Percentiles rank a stretch among this genome's conserved stretches.
Evolutionary conservation across 2,329 filamentous ascomycete genomes (phyloP).

Genomic region (Talaromyces verruculosus): DNA sequence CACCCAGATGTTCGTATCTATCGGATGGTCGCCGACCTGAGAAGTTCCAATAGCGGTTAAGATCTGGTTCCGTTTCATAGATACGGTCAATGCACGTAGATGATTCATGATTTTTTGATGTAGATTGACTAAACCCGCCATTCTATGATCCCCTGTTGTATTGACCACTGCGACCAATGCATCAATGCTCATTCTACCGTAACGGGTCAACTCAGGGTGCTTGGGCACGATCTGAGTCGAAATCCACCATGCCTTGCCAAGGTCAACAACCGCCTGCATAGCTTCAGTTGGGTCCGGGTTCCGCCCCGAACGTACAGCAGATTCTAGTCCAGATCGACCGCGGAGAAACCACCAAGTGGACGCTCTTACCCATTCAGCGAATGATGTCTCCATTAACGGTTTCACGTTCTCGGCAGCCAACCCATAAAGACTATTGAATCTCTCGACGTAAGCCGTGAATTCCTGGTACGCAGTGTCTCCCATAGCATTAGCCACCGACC

Average conservation of each 20-base stretch:
- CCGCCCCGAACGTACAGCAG: slow-evolving; percentile 63
- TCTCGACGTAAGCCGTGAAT: slow-evolving; percentile 69
- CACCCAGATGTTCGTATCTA: slow-evolving; percentile 80
- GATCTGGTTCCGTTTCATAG: slow-evolving; percentile 80
- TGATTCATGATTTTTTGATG: slow-evolving; percentile 61
- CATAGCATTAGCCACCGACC: slow-evolving; percentile 45
- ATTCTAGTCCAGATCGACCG: slow-evolving; percentile 74
- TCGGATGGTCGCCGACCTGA: slow-evolving; percentile 68
- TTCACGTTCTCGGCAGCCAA: slow-evolving; percentile 73
- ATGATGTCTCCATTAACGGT: slow-evolving; percentile 62
- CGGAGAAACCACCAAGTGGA: slow-evolving; percentile 88
- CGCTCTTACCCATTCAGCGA: slow-evolving; percentile 68
- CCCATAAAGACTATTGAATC: slow-evolving; percentile 73
- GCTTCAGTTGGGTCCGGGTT: slow-evolving; percentile 27
- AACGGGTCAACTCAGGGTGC: slow-evolving; percentile 41
- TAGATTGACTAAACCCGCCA: slow-evolving; percentile 50
- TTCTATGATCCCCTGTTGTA: slow-evolving; percentile 46
- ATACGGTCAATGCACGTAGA: slow-evolving; percentile 71
- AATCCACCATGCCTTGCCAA: slow-evolving; percentile 88
- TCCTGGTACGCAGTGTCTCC: slow-evolving; percentile 66
- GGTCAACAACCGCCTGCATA: slow-evolving; percentile 79
- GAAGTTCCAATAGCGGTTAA: slow-evolving; percentile 64
- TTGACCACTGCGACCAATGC: slow-evolving; percentile 42
- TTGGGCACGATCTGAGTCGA: slow-evolving; percentile 44
- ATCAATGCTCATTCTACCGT: slow-evolving; percentile 42